Evolutionary conservation across 768 basidiomycete genomes (phyloP), one percentile per base, ranked within the genome.

Genomic region (Amyloporia xantha): DNA sequence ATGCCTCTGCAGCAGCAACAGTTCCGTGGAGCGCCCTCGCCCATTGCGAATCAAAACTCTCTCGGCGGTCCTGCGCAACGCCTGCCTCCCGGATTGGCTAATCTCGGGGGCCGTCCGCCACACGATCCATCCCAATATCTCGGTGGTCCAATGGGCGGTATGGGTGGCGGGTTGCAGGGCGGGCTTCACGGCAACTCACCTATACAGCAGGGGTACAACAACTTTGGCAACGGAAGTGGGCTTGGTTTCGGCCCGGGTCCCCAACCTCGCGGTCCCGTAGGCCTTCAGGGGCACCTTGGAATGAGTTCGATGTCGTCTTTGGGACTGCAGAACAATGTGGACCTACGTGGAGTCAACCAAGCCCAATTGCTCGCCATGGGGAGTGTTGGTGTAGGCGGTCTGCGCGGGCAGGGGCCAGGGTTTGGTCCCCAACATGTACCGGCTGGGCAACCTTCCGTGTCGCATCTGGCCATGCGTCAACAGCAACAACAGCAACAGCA

Each of bases 21-120:
- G 38, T 86, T 75, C 66, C 84, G 88, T 19, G 82, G 82, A 46
- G 84, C 77, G 15, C 79, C 80, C 10, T 86, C 86, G 21, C 85
- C 86, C 2, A 74, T 75, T 45, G 68, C 68, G 48, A 72, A 68
- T 42, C 74, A 71, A 43, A 77, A 68, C 54, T 62, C 74, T 20
- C 60, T 78, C 36, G 68, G 73, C 35, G 68, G 69, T 27, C 61
- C 65, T 12, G 67, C 69, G 35, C 73, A 74, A 48, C 78, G 86
- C 37, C 67, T 91, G 27, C 88, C 88, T 11, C 86, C 86, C 13
- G 88, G 87, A 26, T 70, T 91, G 33, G 87, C 88, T 11, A 89
- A 89, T 58, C 75, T 91, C 17, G 89, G 88, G 24, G 86, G 79
- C 37, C 81, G 88, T 5, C 87, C 86, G 20, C 87, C 87, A 2